Conservation (phyloP, 139 green algal species). For the Gonium pectorale region DNA sequence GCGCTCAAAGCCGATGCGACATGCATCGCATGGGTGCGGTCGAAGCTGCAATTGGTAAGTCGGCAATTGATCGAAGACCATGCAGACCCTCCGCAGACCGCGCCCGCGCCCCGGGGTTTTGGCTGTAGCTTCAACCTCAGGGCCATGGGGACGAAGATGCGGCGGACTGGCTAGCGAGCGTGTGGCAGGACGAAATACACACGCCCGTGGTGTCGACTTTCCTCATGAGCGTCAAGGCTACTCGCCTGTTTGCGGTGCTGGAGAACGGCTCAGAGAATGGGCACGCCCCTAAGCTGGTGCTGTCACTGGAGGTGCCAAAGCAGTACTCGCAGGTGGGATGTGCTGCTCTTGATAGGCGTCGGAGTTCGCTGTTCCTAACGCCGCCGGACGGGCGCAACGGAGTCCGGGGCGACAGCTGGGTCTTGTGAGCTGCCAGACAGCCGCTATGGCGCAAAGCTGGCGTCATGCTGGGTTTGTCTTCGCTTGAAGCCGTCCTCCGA, state of each 20-base stretch:
- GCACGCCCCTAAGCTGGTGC: background rate
- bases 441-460: no score
- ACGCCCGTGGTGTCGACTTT: constrained; percentile 49
- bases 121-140: constrained; percentile 23
- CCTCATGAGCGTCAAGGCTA: constrained; percentile 60
- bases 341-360: no score
- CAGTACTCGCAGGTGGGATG: constrained; percentile 27
- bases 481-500: no score
- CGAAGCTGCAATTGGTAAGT: constrained; percentile 71
- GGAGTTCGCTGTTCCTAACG: no score
- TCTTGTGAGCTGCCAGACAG: no score
- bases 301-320: constrained; percentile 43
- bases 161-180: constrained; percentile 42
- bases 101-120: no score
- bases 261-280: constrained; percentile 22
- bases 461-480: no score
- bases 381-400: no score
- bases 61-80: constrained; percentile 1
- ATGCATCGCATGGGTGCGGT: constrained; percentile 66
- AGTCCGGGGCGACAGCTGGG: no score
- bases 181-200: constrained; percentile 59
- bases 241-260: constrained; percentile 63
- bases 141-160: constrained; percentile 36
- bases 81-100: background rate
- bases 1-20: constrained; percentile 40